phyloP scores from a whole-genome alignment of 768 basidiomycete genomes.

The Lentinula aciculospora region DNA sequence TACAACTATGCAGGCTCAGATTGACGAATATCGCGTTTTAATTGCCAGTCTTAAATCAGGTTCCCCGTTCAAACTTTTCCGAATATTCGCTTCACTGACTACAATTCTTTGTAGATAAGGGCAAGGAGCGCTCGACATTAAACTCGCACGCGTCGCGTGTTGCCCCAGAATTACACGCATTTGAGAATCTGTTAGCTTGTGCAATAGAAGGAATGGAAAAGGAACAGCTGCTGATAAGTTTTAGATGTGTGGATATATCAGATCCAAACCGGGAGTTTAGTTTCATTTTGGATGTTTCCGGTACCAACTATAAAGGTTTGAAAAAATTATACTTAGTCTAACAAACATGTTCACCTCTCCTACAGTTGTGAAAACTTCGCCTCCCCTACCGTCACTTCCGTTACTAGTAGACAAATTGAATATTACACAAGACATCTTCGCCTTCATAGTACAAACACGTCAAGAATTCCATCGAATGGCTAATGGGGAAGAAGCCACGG shows the following conservation, averaged over 20 bases:
- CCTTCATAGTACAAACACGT: slow-evolving; percentile 67
- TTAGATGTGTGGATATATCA: slow-evolving; percentile 55
- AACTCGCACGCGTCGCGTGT: slow-evolving; percentile 45
- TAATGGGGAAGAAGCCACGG: background rate
- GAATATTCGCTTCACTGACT: background rate
- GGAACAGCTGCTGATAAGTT: slow-evolving; percentile 70
- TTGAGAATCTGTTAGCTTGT: slow-evolving; percentile 55
- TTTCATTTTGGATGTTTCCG: slow-evolving; percentile 71
- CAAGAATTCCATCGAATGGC: slow-evolving; percentile 30
- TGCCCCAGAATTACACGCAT: slow-evolving; percentile 48
- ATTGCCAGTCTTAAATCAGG: slow-evolving; percentile 62
- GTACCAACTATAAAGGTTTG: slow-evolving; percentile 60
- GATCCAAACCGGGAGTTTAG: slow-evolving; percentile 61
- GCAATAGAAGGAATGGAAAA: slow-evolving; percentile 74
- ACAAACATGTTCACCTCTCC: background rate
- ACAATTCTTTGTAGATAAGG: slow-evolving; percentile 44
- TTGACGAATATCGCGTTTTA: slow-evolving; percentile 63
- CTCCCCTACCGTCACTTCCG: slow-evolving; percentile 59
- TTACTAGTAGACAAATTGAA: slow-evolving; percentile 70
- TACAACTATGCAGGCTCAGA: slow-evolving; percentile 56
- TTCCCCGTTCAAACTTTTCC: slow-evolving; percentile 22
- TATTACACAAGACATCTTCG: slow-evolving; percentile 60
- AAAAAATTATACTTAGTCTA: background rate
- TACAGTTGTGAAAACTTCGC: slow-evolving; percentile 76
- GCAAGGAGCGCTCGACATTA: slow-evolving; percentile 56